These are phyloP conservation scores for Saccharomyces pastorianus DNA, from an alignment of 1,139 yeast genomes.

Conservation along the genomic window DNA sequence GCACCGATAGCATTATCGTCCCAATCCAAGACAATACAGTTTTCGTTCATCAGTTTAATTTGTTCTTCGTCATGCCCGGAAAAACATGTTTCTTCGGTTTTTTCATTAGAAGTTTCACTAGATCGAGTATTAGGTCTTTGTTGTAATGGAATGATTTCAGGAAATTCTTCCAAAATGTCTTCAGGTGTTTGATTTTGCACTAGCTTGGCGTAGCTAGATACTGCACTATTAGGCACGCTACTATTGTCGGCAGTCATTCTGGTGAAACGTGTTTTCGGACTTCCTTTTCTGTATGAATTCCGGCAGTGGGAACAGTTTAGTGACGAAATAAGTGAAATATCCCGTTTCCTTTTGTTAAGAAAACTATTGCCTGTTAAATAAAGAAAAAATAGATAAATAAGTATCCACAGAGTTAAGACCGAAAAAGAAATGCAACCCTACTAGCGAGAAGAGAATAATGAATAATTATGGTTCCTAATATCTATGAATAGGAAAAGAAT, in stretches of 20 bases:
- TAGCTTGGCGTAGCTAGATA: constrained; percentile 38
- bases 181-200: constrained; percentile 44
- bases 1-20: constrained; percentile 84
- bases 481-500: background rate
- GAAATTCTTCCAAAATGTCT: constrained; percentile 50
- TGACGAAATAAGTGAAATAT: background rate
- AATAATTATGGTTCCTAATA: background rate
- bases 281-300: background rate
- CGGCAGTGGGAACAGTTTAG: background rate
- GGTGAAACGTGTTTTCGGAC: background rate
- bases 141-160: constrained; percentile 47
- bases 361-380: background rate
- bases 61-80: constrained; percentile 91
- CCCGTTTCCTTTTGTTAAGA: background rate
- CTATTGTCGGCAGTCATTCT: background rate
- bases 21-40: constrained; percentile 87
- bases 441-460: background rate
- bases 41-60: constrained; percentile 89
- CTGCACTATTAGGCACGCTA: background rate
- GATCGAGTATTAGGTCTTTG: constrained; percentile 31
- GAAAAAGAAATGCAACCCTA: background rate
- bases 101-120: constrained; percentile 19
- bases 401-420: background rate
- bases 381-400: background rate
- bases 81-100: constrained; percentile 38